phyloP scores from a whole-genome alignment of 768 basidiomycete genomes.

The Phallus indusiatus region DNA sequence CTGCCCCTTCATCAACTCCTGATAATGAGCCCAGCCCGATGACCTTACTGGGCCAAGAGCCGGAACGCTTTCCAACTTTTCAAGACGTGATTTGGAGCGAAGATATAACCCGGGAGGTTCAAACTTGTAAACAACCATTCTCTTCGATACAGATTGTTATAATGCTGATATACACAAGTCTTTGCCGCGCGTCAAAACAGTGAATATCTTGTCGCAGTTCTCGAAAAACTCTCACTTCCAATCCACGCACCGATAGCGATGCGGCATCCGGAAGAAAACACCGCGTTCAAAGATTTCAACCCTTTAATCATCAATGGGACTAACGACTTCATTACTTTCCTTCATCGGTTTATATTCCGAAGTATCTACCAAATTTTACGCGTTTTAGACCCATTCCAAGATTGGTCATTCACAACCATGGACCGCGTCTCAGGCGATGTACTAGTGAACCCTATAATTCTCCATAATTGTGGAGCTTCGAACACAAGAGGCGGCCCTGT shows the following conservation, averaged over 20 bases:
- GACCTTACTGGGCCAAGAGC: neutral
- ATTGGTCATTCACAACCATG: conserved; percentile 1
- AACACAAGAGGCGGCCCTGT: neutral
- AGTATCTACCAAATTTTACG: neutral
- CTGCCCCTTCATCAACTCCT: neutral
- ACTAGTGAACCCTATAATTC: neutral
- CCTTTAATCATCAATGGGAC: neutral
- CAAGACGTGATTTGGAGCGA: neutral
- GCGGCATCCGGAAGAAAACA: neutral
- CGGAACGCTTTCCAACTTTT: neutral
- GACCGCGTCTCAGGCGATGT: neutral
- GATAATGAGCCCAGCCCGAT: neutral
- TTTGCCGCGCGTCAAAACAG: neutral
- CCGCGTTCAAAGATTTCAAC: neutral
- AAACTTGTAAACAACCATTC: neutral
- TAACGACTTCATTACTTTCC: neutral
- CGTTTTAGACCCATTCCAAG: neutral
- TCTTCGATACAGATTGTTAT: neutral
- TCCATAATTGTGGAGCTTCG: neutral
- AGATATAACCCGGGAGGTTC: neutral
- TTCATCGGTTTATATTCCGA: neutral
- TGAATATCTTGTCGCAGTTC: neutral
- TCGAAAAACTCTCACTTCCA: neutral
- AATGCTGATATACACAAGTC: neutral
- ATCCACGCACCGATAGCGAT: neutral